phyloP scores from a whole-genome alignment of 352 stramenopile genomes.

The Pythium angustatum region DNA sequence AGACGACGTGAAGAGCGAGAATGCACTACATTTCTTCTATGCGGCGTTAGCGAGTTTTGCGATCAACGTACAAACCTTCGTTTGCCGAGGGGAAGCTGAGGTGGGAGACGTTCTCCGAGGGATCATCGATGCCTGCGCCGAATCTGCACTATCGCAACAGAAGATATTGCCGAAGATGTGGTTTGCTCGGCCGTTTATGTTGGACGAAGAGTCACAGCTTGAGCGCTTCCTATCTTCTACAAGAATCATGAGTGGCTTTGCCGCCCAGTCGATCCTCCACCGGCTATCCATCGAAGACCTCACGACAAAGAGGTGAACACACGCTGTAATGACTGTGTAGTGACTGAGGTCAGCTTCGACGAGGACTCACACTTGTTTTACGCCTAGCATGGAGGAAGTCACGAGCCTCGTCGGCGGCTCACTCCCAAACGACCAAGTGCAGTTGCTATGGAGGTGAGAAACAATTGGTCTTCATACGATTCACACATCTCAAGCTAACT shows the following conservation, averaged over 20 bases:
- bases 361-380: too few species aligned
- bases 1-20: conserved; percentile 24
- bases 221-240: conserved; percentile 77
- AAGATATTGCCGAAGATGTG: conserved; percentile 64
- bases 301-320: conserved; percentile 39
- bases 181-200: conserved; percentile 70
- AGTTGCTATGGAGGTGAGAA: conserved; percentile 21
- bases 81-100: conserved; percentile 35
- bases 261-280: conserved; percentile 70
- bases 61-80: conserved; percentile 49
- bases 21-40: conserved; percentile 42
- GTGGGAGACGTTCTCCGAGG: conserved; percentile 41
- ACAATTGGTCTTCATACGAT: background rate
- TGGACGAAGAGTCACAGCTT: conserved; percentile 77
- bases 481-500: background rate
- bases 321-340: background rate
- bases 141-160: conserved; percentile 40
- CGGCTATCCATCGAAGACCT: conserved; percentile 63
- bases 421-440: conserved; percentile 4
- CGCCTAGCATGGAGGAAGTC: conserved; percentile 14
- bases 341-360: too few species aligned
- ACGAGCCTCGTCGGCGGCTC: conserved; percentile 3
- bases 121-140: conserved; percentile 58
- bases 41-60: conserved; percentile 64
- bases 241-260: conserved; percentile 55